A percentile compares a stretch with the other conserved stretches of the same genome.
Conservation (phyloP, 2,329 filamentous ascomycete species). For the Fusarium pilosicola region DNA sequence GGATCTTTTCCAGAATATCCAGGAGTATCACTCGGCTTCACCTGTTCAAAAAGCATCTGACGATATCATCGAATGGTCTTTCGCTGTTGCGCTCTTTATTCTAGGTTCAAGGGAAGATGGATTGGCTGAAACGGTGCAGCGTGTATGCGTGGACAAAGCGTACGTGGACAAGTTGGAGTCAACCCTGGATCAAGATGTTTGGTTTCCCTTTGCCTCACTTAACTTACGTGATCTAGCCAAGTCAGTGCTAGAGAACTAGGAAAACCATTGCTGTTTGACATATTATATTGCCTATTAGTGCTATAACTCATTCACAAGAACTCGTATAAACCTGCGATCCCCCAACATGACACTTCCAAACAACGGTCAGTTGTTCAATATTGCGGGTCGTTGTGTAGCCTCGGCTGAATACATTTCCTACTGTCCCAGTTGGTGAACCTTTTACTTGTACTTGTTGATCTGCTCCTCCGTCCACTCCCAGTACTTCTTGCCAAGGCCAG, state of each 20-base stretch:
- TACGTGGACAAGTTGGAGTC: not conserved
- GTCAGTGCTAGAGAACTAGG: not conserved
- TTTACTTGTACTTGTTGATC: not conserved
- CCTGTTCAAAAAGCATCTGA: not conserved
- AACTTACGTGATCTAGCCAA: not conserved
- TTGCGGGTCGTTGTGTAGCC: fast-evolving
- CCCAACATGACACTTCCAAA: too few relatives aligned
- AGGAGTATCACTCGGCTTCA: too few relatives aligned
- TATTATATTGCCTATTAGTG: too few relatives aligned
- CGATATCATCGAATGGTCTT: not conserved
- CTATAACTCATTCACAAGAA: too few relatives aligned
- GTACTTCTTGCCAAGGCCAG: not conserved
- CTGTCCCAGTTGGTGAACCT: fast-evolving
- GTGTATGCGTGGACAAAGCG: not conserved
- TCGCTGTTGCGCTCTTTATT: not conserved
- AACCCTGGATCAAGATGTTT: not conserved
- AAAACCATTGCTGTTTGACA: fast-evolving
- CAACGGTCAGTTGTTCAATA: fast-evolving
- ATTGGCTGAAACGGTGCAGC: not conserved
- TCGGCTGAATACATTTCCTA: fast-evolving
- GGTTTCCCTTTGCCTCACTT: not conserved
- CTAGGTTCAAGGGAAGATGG: not conserved
- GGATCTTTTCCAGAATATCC: not conserved
- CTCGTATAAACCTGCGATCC: too few relatives aligned
- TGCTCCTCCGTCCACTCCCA: not conserved